Evolutionary conservation across 1,284 basidiomycete genomes (phyloP).

Genomic region (Irpex sp.): DNA sequence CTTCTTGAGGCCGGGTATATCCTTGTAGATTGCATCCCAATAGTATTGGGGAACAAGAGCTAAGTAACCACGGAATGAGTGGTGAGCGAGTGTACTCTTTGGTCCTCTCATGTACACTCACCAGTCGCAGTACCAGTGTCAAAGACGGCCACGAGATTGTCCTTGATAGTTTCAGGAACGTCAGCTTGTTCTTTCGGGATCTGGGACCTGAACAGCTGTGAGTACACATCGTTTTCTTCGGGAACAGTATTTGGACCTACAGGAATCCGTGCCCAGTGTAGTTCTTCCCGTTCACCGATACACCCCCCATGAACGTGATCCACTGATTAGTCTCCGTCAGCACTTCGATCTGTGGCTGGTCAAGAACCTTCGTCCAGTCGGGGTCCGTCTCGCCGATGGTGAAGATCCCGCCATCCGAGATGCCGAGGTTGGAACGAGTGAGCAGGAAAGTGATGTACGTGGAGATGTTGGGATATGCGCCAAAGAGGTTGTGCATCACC

Average conservation of each 20-base stretch:
- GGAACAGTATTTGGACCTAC: not conserved
- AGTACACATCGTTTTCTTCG: not conserved
- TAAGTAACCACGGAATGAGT: not conserved
- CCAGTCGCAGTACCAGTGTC: slow-evolving; percentile 18
- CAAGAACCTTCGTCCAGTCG: not conserved
- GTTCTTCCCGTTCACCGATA: slow-evolving; percentile 8
- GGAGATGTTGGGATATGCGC: not conserved
- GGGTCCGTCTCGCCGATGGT: slow-evolving; percentile 8
- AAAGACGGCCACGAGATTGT: slow-evolving; percentile 5
- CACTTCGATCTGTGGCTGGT: slow-evolving; percentile 2
- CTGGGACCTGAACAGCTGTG: not conserved
- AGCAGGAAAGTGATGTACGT: slow-evolving; percentile 8
- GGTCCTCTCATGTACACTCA: slow-evolving; percentile 1
- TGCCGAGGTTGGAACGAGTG: slow-evolving; percentile 6
- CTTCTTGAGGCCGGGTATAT: slow-evolving; percentile 15
- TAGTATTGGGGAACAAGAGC: slow-evolving; percentile 10
- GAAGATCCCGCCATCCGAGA: slow-evolving; percentile 8
- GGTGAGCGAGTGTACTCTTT: not conserved
- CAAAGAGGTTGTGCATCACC: slow-evolving; percentile 5
- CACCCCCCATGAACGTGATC: slow-evolving; percentile 7
- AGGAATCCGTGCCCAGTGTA: slow-evolving; percentile 5
- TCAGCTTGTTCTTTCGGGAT: not conserved
- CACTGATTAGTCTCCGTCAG: not conserved
- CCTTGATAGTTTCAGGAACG: not conserved
- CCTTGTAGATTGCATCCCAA: slow-evolving; percentile 19